Evolutionary conservation across 2,329 filamentous ascomycete genomes (phyloP).

Genomic region (Aurifilum marmelostoma): DNA sequence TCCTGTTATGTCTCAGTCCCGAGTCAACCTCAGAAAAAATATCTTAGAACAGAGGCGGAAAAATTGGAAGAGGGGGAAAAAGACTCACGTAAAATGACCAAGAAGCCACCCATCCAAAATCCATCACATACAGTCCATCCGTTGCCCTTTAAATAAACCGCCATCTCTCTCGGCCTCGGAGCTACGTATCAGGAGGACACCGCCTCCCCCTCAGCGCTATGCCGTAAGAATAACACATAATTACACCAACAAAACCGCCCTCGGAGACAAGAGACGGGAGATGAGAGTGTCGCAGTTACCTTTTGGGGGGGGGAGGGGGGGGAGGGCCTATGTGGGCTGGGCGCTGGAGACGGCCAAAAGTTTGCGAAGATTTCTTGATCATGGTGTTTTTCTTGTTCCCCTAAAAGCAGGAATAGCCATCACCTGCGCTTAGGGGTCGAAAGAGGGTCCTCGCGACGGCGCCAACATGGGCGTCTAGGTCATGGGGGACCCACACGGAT

Average conservation of each 20-base stretch:
- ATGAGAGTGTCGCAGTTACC: background rate
- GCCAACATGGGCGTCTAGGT: constrained; percentile 4
- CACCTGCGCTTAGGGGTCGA: constrained; percentile 22
- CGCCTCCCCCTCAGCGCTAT: constrained; percentile 9
- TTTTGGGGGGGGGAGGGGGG: background rate
- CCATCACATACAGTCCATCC: background rate
- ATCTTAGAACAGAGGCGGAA: background rate
- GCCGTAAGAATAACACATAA: constrained; percentile 13
- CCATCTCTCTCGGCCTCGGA: background rate
- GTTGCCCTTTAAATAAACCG: background rate
- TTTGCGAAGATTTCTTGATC: background rate
- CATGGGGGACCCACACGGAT: background rate
- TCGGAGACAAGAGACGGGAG: background rate
- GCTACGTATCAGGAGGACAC: constrained; percentile 1
- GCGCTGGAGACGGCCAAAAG: background rate
- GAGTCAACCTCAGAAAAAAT: background rate
- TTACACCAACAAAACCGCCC: constrained; percentile 1
- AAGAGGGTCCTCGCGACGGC: background rate
- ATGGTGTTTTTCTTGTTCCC: constrained; percentile 14
- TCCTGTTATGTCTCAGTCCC: background rate
- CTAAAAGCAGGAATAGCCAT: constrained; percentile 25
- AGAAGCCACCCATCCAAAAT: background rate
- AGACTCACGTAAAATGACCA: background rate
- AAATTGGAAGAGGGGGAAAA: background rate
- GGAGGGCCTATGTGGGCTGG: background rate